Evolutionary conservation across 2,329 filamentous ascomycete species (phyloP).

Genomic region (Pseudogymnoascus sp.): DNA sequence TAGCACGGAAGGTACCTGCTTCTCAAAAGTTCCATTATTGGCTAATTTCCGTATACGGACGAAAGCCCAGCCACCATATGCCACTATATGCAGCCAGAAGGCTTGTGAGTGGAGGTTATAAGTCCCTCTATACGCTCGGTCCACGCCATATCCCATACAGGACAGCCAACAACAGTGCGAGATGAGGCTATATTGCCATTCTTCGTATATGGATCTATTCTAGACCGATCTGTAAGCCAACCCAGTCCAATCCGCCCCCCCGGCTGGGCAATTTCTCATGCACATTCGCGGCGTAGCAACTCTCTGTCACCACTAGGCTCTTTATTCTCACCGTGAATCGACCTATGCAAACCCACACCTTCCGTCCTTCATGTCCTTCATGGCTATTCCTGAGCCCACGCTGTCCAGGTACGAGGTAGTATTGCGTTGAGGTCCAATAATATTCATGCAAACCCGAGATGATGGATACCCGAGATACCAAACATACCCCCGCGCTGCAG

Average conservation of each 20-base stretch:
- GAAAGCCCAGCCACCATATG: background rate
- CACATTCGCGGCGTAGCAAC: constrained; percentile 5
- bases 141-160: background rate
- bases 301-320: constrained; percentile 3
- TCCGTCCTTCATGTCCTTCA: background rate
- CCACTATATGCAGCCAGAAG: background rate
- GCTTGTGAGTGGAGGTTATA: background rate
- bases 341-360: background rate
- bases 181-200: background rate
- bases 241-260: background rate
- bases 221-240: constrained; percentile 1
- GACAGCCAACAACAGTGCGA: background rate
- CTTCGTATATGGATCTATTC: background rate
- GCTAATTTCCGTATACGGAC: constrained; percentile 5
- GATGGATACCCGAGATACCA: background rate
- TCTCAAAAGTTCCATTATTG: background rate
- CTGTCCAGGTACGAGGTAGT: background rate
- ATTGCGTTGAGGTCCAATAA: background rate
- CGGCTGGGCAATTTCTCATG: background rate
- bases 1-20: constrained; percentile 2
- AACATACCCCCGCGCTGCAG: background rate
- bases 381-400: background rate
- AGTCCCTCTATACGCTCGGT: background rate
- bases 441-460: background rate
- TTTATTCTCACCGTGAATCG: constrained; percentile 1